These are phyloP conservation scores for Helicocarpus griseus DNA, from an alignment of 2,329 filamentous ascomycete genomes.

Conservation along the genomic window DNA sequence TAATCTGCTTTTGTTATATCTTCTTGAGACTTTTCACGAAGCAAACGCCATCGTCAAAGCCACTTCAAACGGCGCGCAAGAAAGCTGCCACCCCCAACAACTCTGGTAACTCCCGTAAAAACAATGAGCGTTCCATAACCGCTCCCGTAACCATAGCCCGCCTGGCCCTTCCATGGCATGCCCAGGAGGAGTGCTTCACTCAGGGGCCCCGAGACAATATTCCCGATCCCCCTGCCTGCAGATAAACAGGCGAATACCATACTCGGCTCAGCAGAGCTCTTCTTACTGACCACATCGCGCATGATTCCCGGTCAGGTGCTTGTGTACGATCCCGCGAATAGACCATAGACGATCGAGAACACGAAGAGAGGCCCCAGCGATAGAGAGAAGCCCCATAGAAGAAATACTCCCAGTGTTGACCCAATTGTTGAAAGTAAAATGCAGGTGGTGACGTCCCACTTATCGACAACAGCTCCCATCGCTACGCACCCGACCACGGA, in stretches of 20 bases:
- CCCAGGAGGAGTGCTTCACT: neutral
- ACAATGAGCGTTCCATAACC: conserved; percentile 2
- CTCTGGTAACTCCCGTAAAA: neutral
- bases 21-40: neutral
- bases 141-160: conserved; percentile 1
- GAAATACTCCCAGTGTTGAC: conserved; percentile 30
- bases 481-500: conserved; percentile 23
- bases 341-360: conserved; percentile 35
- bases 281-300: conserved; percentile 29
- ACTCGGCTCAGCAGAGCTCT: conserved; percentile 33
- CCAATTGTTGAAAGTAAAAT: conserved; percentile 34
- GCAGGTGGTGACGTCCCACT: conserved; percentile 27
- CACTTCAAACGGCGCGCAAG: neutral
- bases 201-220: conserved; percentile 39
- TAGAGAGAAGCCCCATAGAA: conserved; percentile 39
- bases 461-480: conserved; percentile 31
- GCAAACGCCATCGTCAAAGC: neutral
- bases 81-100: neutral
- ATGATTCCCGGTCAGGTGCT: conserved; percentile 39
- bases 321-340: conserved; percentile 36
- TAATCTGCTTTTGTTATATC: neutral
- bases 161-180: conserved; percentile 2
- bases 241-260: conserved; percentile 41
- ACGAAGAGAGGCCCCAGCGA: conserved; percentile 31
- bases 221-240: conserved; percentile 42